Conservation (phyloP, 1,139 yeast genomes). For the Zygosaccharomyces sapae region DNA sequence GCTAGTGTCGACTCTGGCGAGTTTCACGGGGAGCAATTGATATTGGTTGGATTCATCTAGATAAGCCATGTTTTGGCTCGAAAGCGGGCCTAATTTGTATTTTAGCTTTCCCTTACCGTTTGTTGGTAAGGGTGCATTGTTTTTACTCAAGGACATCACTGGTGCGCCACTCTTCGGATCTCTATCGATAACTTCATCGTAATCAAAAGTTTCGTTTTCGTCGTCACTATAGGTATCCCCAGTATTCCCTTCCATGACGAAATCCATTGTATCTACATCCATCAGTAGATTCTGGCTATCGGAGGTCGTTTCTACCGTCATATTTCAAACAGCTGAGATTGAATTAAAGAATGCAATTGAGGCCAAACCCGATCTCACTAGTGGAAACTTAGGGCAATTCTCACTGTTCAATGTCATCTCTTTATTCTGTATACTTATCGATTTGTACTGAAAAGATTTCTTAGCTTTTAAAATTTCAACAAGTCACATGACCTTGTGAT, state of each 20-base stretch:
- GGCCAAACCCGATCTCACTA: not conserved
- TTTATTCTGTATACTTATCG: not conserved
- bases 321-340: not conserved
- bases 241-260: slow-evolving; percentile 22
- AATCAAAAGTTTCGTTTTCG: slow-evolving; percentile 20
- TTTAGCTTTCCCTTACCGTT: slow-evolving; percentile 38
- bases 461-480: slow-evolving; percentile 2
- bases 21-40: slow-evolving; percentile 39
- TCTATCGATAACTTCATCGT: slow-evolving; percentile 33
- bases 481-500: slow-evolving; percentile 8
- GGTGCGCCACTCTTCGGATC: slow-evolving; percentile 41
- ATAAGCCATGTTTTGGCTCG: slow-evolving; percentile 41
- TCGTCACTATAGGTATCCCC: slow-evolving; percentile 5
- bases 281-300: slow-evolving; percentile 29
- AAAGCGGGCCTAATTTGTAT: slow-evolving; percentile 42
- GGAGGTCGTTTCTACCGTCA: slow-evolving; percentile 24
- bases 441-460: slow-evolving; percentile 1
- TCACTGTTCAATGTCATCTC: slow-evolving; percentile 1
- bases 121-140: slow-evolving; percentile 24
- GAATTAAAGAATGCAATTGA: not conserved
- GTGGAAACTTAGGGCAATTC: not conserved
- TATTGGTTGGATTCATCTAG: slow-evolving; percentile 36
- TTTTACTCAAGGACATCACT: slow-evolving; percentile 35
- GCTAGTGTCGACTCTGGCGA: slow-evolving; percentile 40
- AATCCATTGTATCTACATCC: slow-evolving; percentile 32